Evolutionary conservation across 179 eudicot genomes (phyloP).

Genomic region (Amaranthus tricolor): DNA sequence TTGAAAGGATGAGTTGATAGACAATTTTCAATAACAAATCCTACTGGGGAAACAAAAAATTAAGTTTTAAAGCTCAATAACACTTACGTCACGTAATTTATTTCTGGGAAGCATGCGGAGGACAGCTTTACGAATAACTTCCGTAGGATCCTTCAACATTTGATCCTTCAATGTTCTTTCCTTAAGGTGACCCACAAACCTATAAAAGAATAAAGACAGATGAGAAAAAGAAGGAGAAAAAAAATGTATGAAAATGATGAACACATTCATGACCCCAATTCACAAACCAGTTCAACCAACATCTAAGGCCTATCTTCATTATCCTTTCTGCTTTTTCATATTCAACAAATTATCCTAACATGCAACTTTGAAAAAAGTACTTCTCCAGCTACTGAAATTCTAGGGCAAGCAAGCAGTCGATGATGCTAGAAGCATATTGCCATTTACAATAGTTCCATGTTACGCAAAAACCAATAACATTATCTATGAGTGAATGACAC

Average conservation of each 20-base stretch:
- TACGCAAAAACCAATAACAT: background rate
- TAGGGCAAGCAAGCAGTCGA: background rate
- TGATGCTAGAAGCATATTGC: background rate
- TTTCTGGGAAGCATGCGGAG: conserved; percentile 96
- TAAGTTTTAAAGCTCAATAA: background rate
- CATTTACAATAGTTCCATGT: background rate
- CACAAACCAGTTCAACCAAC: background rate
- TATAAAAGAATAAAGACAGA: conserved; percentile 26
- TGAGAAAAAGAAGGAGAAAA: background rate
- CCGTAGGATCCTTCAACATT: conserved; percentile 92
- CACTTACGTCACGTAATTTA: conserved; percentile 90
- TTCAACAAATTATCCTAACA: too few relatives aligned
- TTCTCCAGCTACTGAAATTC: background rate
- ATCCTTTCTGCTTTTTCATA: background rate
- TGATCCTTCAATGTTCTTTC: conserved; percentile 94
- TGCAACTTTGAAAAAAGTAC: background rate
- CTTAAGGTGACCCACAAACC: conserved; percentile 85
- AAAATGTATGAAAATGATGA: background rate
- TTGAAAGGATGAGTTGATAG: background rate
- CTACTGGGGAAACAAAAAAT: background rate
- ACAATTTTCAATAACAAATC: background rate
- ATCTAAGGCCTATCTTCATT: conserved; percentile 2
- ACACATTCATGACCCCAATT: background rate
- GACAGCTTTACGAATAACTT: conserved; percentile 97
- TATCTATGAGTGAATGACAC: background rate